These are phyloP conservation scores for Exophiala phaeomuriformis DNA, from an alignment of 2,329 filamentous ascomycete genomes.

Conservation along the genomic window DNA sequence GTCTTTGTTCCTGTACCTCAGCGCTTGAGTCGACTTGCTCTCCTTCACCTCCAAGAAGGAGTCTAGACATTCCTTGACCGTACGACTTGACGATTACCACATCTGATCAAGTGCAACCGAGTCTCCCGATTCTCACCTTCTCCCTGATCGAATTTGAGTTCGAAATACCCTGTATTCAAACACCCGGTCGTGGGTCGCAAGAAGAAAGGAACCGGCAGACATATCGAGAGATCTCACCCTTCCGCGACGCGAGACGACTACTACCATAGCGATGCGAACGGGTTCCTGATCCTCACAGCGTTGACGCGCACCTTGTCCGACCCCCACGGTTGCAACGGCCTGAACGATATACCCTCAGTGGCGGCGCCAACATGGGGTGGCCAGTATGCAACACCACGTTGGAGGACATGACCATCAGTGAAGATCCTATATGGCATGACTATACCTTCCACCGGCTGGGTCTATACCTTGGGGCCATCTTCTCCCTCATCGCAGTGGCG, in stretches of 20 bases:
- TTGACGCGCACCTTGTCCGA: background rate
- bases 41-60: too few species aligned
- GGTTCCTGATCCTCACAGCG: background rate
- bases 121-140: too few species aligned
- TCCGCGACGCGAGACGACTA: background rate
- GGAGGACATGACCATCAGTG: conserved; percentile 41
- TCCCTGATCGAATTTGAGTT: too few species aligned
- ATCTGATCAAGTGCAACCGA: too few species aligned
- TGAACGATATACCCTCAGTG: background rate
- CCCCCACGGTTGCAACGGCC: too few species aligned
- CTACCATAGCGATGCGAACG: background rate
- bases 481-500: conserved; percentile 45
- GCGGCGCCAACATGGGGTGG: conserved; percentile 34
- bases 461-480: conserved; percentile 47
- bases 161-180: too few species aligned
- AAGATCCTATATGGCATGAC: conserved; percentile 44
- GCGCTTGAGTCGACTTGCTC: background rate
- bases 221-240: background rate
- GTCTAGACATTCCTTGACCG: background rate
- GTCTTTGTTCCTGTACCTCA: conserved; percentile 2
- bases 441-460: conserved; percentile 53
- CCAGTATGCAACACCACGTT: conserved; percentile 46
- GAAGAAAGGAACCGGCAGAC: too few species aligned
- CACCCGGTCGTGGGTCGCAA: too few species aligned
- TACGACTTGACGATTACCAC: background rate